Conservation (phyloP, 176 grass and related monocot genomes). For the Chrysopogon serrulatus region DNA sequence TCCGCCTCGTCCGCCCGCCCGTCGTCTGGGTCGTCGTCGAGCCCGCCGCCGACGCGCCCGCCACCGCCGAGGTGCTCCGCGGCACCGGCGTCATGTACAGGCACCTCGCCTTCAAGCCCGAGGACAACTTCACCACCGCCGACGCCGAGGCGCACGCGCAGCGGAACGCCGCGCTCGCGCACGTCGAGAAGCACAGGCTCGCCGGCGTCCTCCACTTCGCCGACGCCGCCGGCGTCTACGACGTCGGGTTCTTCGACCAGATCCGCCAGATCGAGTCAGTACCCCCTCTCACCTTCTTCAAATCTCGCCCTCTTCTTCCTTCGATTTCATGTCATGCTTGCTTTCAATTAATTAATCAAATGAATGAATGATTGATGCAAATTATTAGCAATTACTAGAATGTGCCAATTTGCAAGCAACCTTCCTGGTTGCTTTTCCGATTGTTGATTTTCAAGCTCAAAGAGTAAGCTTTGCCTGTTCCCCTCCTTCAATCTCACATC, state of each 20-base stretch:
- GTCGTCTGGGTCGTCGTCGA: constrained; percentile 92
- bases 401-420: background rate
- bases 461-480: background rate
- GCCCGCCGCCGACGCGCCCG: constrained; percentile 39
- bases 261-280: constrained; percentile 86
- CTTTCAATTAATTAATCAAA: background rate
- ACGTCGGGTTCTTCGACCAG: constrained; percentile 79
- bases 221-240: constrained; percentile 54
- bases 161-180: constrained; percentile 75
- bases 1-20: constrained; percentile 64
- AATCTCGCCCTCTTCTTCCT: background rate
- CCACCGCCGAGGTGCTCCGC: constrained; percentile 65
- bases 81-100: constrained; percentile 85
- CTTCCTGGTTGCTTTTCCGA: background rate
- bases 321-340: background rate
- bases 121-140: constrained; percentile 81
- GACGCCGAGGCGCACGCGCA: constrained; percentile 68
- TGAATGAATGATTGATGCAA: background rate
- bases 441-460: background rate
- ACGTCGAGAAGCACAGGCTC: constrained; percentile 84
- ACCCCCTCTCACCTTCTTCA: background rate
- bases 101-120: constrained; percentile 70
- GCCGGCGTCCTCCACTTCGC: constrained; percentile 79
- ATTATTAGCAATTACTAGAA: constrained; percentile 1
- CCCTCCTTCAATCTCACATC: background rate